Conservation (phyloP, 2,329 filamentous ascomycete genomes). For the Pyricularia grisea region DNA sequence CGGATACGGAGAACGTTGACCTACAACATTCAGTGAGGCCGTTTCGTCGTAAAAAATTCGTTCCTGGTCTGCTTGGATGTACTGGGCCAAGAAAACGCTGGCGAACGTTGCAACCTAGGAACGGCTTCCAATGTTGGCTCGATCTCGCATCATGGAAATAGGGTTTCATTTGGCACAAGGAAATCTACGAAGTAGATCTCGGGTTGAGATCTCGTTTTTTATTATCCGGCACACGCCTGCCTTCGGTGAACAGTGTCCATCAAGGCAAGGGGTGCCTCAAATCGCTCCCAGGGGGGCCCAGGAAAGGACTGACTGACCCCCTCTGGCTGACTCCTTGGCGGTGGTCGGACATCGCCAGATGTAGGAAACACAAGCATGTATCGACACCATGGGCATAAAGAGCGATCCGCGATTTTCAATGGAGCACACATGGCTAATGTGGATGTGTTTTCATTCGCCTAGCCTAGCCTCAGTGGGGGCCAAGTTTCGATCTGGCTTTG, state of each 20-base stretch:
- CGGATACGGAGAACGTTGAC: not conserved
- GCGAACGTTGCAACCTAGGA: not conserved
- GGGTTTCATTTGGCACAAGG: not conserved
- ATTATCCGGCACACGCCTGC: not conserved
- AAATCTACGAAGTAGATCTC: not conserved
- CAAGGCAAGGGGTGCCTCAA: not conserved
- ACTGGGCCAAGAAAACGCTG: not conserved
- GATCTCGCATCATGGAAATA: not conserved
- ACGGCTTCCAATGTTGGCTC: not conserved
- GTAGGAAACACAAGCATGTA: not conserved
- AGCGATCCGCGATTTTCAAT: not conserved
- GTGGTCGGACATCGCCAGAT: not conserved
- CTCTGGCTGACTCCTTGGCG: not conserved
- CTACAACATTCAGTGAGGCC: not conserved
- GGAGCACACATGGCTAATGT: not conserved
- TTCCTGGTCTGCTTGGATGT: not conserved
- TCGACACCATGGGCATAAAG: not conserved
- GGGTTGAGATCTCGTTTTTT: not conserved
- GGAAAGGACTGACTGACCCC: not conserved
- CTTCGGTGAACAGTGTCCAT: not conserved
- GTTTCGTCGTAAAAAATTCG: not conserved
- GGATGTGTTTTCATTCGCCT: not conserved
- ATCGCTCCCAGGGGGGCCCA: not conserved
- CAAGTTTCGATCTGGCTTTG: not conserved
- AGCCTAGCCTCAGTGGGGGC: not conserved